Evolutionary conservation across 352 stramenopile genomes (phyloP).

Genomic region (Paralagenidium karlingii): DNA sequence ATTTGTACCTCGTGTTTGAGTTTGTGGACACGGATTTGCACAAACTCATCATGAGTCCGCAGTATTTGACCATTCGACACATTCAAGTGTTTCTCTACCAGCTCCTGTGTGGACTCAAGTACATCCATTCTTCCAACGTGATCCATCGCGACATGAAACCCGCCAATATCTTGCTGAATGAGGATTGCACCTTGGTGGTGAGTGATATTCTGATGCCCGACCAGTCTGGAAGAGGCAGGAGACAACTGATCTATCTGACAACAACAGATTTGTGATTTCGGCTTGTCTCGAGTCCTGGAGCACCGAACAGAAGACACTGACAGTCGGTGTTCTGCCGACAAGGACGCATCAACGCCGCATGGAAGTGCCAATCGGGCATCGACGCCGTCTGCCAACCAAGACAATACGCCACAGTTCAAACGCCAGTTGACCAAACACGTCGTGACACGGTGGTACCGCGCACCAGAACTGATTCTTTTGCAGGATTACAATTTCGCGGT

Average conservation of each 20-base stretch:
- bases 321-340: slow-evolving; percentile 15
- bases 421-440: slow-evolving; percentile 85
- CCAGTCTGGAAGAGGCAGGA: not conserved
- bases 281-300: slow-evolving; percentile 8
- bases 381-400: not conserved
- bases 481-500: slow-evolving; percentile 80
- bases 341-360: slow-evolving; percentile 41
- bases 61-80: slow-evolving; percentile 58
- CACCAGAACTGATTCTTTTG: slow-evolving; percentile 79
- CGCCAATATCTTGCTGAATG: slow-evolving; percentile 18
- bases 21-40: slow-evolving; percentile 60
- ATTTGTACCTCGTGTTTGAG: slow-evolving; percentile 44
- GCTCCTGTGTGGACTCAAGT: slow-evolving; percentile 65
- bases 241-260: not conserved
- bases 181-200: slow-evolving; percentile 13
- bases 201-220: not conserved
- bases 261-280: slow-evolving; percentile 13
- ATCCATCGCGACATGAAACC: slow-evolving; percentile 21
- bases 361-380: slow-evolving; percentile 36
- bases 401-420: slow-evolving; percentile 9
- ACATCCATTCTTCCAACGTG: slow-evolving; percentile 52
- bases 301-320: not conserved
- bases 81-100: slow-evolving; percentile 81
- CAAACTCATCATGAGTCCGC: slow-evolving; percentile 40
- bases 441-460: slow-evolving; percentile 84